Conservation (phyloP, 179 eudicot genomes). For the Drosera spatulata region DNA sequence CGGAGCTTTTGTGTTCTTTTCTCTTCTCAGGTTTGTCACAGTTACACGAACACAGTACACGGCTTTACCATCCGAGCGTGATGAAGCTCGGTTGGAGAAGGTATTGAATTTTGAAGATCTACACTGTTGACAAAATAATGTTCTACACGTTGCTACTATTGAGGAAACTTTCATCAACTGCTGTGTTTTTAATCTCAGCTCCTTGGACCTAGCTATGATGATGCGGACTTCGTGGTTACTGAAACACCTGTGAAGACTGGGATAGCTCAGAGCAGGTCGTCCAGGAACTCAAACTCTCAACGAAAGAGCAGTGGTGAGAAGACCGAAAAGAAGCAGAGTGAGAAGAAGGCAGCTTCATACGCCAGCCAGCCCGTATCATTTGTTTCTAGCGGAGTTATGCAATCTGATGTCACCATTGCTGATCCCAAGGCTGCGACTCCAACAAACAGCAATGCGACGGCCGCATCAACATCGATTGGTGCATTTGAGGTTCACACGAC, state of each 20-base stretch:
- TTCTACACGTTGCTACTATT: too few relatives aligned
- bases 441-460: slow-evolving; percentile 18
- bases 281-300: slow-evolving; percentile 15
- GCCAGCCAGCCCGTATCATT: slow-evolving; percentile 79
- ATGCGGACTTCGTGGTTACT: slow-evolving; percentile 41
- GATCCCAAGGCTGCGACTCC: slow-evolving; percentile 15
- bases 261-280: slow-evolving; percentile 18
- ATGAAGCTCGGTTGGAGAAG: slow-evolving; percentile 64
- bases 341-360: slow-evolving; percentile 30
- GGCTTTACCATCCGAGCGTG: slow-evolving; percentile 64
- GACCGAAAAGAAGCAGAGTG: slow-evolving; percentile 28
- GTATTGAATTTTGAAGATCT: slow-evolving; percentile 12
- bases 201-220: slow-evolving; percentile 48
- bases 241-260: slow-evolving; percentile 22
- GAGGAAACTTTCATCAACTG: neutral
- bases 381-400: slow-evolving; percentile 63
- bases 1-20: too few relatives aligned
- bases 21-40: slow-evolving; percentile 57
- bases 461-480: slow-evolving; percentile 30
- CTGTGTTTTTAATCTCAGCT: slow-evolving; percentile 29
- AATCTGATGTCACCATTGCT: slow-evolving; percentile 21
- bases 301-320: slow-evolving; percentile 17
- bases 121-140: too few relatives aligned
- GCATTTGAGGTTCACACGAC: slow-evolving; percentile 91
- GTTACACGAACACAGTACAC: slow-evolving; percentile 67